Evolutionary conservation across 331 rosid genomes (phyloP).

Genomic region (Malus hybrid): DNA sequence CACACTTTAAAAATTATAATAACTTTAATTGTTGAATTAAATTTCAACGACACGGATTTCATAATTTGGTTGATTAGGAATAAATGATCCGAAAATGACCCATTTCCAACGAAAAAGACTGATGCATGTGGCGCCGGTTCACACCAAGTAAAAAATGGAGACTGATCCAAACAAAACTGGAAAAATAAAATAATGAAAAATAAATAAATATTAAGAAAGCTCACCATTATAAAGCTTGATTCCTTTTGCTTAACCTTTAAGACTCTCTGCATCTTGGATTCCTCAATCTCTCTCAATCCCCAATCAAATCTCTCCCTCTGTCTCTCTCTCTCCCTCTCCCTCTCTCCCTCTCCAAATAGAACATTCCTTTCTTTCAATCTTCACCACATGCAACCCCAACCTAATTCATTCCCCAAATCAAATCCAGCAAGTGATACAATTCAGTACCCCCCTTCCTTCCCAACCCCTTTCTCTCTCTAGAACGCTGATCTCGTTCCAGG

Average conservation of each 20-base stretch:
- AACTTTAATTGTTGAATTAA: no score
- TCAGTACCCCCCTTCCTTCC: background rate
- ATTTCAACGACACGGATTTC: no score
- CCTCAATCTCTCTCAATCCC: background rate
- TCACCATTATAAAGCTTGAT: background rate
- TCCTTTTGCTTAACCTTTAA: slow-evolving; percentile 27
- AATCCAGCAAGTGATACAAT: background rate
- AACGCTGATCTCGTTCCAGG: background rate
- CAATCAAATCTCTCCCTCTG: background rate
- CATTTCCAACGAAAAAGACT: no score
- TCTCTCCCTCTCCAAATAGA: slow-evolving; percentile 3
- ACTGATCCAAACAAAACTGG: background rate
- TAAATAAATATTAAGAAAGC: background rate
- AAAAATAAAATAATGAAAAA: background rate
- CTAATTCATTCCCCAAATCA: background rate
- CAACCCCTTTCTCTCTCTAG: background rate
- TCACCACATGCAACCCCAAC: slow-evolving; percentile 6
- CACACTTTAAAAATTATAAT: no score
- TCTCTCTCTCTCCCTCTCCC: background rate
- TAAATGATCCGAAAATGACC: accelerated
- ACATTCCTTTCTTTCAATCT: background rate
- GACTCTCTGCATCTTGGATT: background rate
- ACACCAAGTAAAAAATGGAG: no score
- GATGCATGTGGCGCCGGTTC: no score
- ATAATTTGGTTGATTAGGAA: no score